Evolutionary conservation across 2,329 filamentous ascomycete genomes (phyloP).

Genomic region (Cadophora gregata): DNA sequence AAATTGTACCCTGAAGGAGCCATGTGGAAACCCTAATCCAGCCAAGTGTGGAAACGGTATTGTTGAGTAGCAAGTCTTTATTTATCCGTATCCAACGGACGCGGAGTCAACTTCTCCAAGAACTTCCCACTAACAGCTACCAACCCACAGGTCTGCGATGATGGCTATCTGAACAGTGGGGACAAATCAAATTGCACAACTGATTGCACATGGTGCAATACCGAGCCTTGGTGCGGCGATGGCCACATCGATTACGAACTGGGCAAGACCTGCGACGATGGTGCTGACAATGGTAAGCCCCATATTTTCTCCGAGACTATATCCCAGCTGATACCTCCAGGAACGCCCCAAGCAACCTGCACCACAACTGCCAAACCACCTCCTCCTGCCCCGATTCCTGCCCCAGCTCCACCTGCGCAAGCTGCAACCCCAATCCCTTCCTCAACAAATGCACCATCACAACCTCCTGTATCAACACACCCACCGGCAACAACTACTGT

Average conservation of each 20-base stretch:
- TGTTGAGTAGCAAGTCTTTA: background rate
- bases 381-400: too few species aligned
- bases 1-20: slow-evolving; percentile 16
- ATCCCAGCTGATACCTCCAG: background rate
- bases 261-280: slow-evolving; percentile 18
- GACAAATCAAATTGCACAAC: slow-evolving; percentile 18
- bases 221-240: slow-evolving; percentile 13
- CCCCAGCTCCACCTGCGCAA: background rate
- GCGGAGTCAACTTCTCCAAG: background rate
- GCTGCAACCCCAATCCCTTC: slow-evolving; percentile 25
- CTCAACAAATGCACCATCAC: slow-evolving; percentile 27
- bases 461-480: slow-evolving; percentile 23
- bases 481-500: slow-evolving; percentile 22
- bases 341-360: slow-evolving; percentile 8
- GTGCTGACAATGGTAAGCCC: slow-evolving; percentile 20
- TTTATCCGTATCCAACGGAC: background rate
- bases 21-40: slow-evolving; percentile 18
- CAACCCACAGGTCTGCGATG: slow-evolving; percentile 17
- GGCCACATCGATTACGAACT: slow-evolving; percentile 5
- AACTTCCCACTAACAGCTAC: background rate
- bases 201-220: slow-evolving; percentile 13
- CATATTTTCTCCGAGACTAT: too few species aligned
- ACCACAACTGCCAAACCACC: background rate
- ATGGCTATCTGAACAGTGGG: slow-evolving; percentile 15
- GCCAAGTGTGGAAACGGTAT: slow-evolving; percentile 16